Evolutionary conservation across 148 eudicot genomes (phyloP), one percentile per base, ranked within the genome.

Genomic region (Rhododendron henanense): DNA sequence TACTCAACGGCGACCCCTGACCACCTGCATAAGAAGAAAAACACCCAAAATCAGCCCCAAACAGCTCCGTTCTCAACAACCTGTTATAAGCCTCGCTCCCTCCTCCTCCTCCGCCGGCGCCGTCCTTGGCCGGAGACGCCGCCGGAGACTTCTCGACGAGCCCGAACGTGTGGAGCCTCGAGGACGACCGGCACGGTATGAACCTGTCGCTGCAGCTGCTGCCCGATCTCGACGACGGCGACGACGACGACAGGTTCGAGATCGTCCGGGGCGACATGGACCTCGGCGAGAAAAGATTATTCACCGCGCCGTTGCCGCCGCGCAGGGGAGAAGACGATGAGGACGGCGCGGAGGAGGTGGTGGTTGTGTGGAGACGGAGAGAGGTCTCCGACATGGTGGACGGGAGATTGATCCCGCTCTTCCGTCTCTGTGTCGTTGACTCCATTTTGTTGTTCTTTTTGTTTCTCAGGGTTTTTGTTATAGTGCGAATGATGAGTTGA

Each of bases 131-230:
- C 87, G 94, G 93, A n/a, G 95, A 91, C 79, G 94, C 86, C 83
- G 76, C 87, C 82, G 76, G 76, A 4, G 76, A 71, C 41, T 93
- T 94, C 28, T 94, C 96, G 59, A 90, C 88, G 28, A 97, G 84
- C 73, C 98, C 98, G 73, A 95, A 97, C 0, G 98, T 86, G 89
- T 94, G 94, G 6, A 97, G 95, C 88, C 98, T 91, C 1, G 99
- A 97, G 6, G 98, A 90, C 14, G 99, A 97, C 89, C 99, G 90
- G 89, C 98, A 95, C 10, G 99, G 99, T 59, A 97, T 97, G 84
- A 97, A 97, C 84, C 98, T 86, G 88, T 97, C 99, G 86, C 98
- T 95, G 91, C 98, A 94, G 21, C 85, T 81, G 5, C 86, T 91
- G n/a, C 65, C 65, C 9, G 65, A 19, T 19, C 25, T 19, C 7